Base-by-base conservation (phyloP, 441 rosid species). In the Codiaeum variegatum region DNA sequence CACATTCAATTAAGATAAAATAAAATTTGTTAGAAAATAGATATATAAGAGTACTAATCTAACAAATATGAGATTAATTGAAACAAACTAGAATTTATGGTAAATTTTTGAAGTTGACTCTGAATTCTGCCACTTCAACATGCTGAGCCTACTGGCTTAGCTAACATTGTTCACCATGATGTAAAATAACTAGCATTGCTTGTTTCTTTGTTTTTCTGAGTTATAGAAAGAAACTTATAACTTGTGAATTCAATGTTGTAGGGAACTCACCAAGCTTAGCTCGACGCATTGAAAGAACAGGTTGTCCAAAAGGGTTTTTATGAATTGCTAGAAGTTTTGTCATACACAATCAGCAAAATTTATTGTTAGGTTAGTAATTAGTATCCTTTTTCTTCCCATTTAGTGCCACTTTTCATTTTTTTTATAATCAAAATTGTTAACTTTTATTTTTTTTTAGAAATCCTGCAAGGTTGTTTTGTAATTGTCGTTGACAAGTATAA, bases 301-400 rank as follows among this genome's bases (percentile, higher is more conserved):
- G 64, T 59, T 73, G 54, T 76, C 21, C 81, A 76, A n/a, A 69
- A 77, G 44, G 84, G 67, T 24, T 52, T 75, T 21, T 56, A 73
- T 32, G 87, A 88, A 32, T 74, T 80, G 77, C 76, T 84, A 5
- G 87, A 88, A 21, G 13, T 78, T 11, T 44, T 86, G 61, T 81
- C 91, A 2, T 15, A 64, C 67, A 75, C 85, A 3, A 86, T 90
- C 59, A 80, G 76, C 71, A 83, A 72, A 73, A 83, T 88, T 58
- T 81, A 86, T 66, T 83, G 91, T 70, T 91, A 87, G 96, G 96
- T 88, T 76, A 60, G 29, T 19, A 52, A 8, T 19, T 52, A 23
- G 44, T 40, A 40, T 13, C 8, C 2, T 8, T 9, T 40, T 52
- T 52, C 56, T 52, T 52, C 26, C 56, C 26, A 52, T 19, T 18